Evolutionary conservation across 352 stramenopile genomes (phyloP).

Genomic region (Thalassiosira mediterranea): DNA sequence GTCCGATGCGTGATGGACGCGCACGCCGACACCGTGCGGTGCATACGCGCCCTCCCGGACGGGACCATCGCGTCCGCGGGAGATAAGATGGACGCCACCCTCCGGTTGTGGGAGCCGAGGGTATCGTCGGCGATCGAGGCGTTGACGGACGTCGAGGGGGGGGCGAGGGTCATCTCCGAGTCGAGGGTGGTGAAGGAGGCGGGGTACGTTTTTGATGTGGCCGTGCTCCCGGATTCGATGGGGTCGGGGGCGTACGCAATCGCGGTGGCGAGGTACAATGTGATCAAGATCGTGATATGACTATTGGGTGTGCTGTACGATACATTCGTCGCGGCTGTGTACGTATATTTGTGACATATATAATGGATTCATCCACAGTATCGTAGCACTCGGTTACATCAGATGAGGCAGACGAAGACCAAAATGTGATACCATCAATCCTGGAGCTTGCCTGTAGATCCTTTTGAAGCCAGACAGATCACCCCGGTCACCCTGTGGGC

Average conservation of each 20-base stretch:
- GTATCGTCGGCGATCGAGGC: background rate
- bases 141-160: constrained; percentile 10
- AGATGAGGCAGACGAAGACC: too few relatives aligned
- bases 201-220: constrained; percentile 64
- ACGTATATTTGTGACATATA: too few relatives aligned
- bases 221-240: constrained; percentile 47
- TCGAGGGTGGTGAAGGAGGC: constrained; percentile 29
- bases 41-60: constrained; percentile 50
- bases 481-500: too few relatives aligned
- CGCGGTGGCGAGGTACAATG: constrained; percentile 61
- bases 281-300: constrained; percentile 62
- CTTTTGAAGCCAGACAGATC: too few relatives aligned
- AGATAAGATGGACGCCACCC: constrained; percentile 58
- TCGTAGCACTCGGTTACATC: too few relatives aligned
- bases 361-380: too few relatives aligned
- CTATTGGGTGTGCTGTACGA: too few relatives aligned
- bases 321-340: too few relatives aligned
- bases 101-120: constrained; percentile 40
- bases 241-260: constrained; percentile 44
- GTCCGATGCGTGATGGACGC: constrained; percentile 43
- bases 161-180: constrained; percentile 14
- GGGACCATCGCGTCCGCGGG: constrained; percentile 49
- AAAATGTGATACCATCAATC: too few relatives aligned
- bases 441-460: too few relatives aligned
- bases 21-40: constrained; percentile 44